A percentile compares a stretch with the other conserved stretches of the same genome.
phyloP scores from a whole-genome alignment of 306 rosid genomes.

The Pueraria montana region DNA sequence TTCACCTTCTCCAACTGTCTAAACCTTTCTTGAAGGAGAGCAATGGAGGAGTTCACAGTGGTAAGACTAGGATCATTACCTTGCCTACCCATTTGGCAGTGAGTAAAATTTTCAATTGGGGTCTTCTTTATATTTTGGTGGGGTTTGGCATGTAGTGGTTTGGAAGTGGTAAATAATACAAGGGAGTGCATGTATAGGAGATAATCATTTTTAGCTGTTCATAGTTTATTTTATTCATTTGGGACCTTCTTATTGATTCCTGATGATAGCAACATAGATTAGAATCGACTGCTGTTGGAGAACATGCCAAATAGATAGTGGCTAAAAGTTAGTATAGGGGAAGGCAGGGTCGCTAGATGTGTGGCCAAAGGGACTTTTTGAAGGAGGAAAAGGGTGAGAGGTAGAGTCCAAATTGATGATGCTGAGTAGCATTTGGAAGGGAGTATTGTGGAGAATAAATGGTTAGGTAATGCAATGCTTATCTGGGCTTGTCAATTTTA shows the following conservation, averaged over 20 bases:
- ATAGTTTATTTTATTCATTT: conserved; percentile 48
- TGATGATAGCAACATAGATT: conserved; percentile 60
- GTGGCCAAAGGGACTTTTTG: conserved; percentile 73
- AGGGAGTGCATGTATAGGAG: conserved; percentile 53
- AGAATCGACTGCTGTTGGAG: conserved; percentile 68
- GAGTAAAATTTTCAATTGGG: conserved; percentile 39
- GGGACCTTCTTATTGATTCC: conserved; percentile 53
- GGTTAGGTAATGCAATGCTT: conserved; percentile 85
- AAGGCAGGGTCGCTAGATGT: conserved; percentile 65
- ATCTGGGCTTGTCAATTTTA: conserved; percentile 65
- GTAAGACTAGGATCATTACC: conserved; percentile 70
- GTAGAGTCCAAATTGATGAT: conserved; percentile 67
- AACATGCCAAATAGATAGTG: conserved; percentile 64
- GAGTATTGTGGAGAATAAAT: conserved; percentile 70
- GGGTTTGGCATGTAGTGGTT: conserved; percentile 57
- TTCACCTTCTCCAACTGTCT: conserved; percentile 92
- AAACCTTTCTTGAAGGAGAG: conserved; percentile 94
- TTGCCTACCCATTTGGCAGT: conserved; percentile 74
- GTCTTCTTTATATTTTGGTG: conserved; percentile 53
- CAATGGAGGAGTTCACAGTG: conserved; percentile 80
- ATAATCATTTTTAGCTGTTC: conserved; percentile 53
- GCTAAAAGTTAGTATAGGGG: conserved; percentile 64
- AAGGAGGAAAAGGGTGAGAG: conserved; percentile 56
- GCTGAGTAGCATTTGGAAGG: conserved; percentile 82
- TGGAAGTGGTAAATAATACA: conserved; percentile 64